phyloP scores from a whole-genome alignment of 208 protist genomes.

The Crithidia brevicula region DNA sequence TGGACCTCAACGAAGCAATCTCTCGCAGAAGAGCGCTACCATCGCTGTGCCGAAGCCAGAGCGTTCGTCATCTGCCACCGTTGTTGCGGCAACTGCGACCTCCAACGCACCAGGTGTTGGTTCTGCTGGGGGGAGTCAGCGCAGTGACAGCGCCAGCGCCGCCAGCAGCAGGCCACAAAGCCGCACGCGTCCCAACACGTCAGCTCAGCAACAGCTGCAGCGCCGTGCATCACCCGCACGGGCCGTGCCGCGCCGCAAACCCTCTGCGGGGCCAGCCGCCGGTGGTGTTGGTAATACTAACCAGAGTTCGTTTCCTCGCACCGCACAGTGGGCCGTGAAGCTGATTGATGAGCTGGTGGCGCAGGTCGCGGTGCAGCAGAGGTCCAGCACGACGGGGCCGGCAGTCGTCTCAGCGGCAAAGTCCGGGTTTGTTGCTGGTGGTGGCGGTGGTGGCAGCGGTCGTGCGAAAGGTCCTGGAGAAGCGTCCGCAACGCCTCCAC shows the following conservation, averaged over 20 bases:
- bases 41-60: background rate
- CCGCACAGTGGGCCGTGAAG: conserved; percentile 38
- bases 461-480: background rate
- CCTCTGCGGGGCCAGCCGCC: background rate
- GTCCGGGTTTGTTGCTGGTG: too few species aligned
- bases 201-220: background rate
- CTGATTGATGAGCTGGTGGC: conserved; percentile 33
- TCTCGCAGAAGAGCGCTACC: background rate
- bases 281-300: too few species aligned
- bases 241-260: background rate
- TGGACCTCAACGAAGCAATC: too few species aligned
- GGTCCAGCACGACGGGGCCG: conserved; percentile 1
- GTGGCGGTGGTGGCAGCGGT: too few species aligned
- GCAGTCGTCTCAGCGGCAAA: too few species aligned
- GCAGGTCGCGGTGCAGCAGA: conserved; percentile 33
- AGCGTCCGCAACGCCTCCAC: too few species aligned
- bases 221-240: background rate
- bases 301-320: too few species aligned
- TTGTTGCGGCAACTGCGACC: background rate
- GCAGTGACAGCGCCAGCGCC: background rate
- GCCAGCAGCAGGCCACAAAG: background rate
- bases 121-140: background rate
- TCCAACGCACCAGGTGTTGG: background rate
- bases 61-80: background rate
- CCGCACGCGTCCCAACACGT: background rate